Base-by-base conservation (phyloP, 2,329 filamentous ascomycete species). In the Trichoderma lentiforme region DNA sequence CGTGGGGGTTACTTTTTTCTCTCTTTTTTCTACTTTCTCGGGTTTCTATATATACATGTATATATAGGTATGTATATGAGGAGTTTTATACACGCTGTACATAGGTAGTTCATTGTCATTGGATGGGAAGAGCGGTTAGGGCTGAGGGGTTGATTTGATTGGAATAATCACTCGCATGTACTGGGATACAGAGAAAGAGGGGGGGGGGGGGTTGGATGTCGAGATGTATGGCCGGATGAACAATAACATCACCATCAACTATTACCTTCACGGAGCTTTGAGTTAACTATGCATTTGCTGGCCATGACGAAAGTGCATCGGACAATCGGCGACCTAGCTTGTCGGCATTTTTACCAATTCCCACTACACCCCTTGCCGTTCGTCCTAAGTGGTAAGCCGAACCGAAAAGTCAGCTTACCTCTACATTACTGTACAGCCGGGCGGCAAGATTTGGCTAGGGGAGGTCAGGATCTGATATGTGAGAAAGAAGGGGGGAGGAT, bases 391-490 rank as follows among this genome's bases (percentile, higher is more conserved):
- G 56, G 57, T 70, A 70, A 61, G 66, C 57, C 28, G 39, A n/a
- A 47, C n/a, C 14, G 57, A 53, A 15, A 36, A 51, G 67, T 70
- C 67, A 70, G 67, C 67, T 70, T 70, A 70, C 67, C 53, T 69
- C 57, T 51, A 26, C 67, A 61, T 28, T 28, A 51, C 43, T 51
- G 43, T 51, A 21, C 56, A 62, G 60, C 18, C 39, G 67, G 53
- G 56, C 39, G 66, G 56, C 28, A 28, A 62, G 36, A 60, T 60
- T 60, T 60, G 36, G 26, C 34, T 60, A n/a, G 57, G 36, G 39
- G 21, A 51, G n/a, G 28, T 60, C 32, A 18, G 53, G 56, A 47
- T 69, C n/a, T 26, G 65, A 68, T 61, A 26, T 30, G 66, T 47
- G 65, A 60, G 36, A n/a, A 24, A 9, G 32, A 15, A 15, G 36